Percentiles rank a stretch among this genome's conserved stretches.
Evolutionary conservation across 163 green algal species (phyloP).

Genomic region (Chlorella variabilis): DNA sequence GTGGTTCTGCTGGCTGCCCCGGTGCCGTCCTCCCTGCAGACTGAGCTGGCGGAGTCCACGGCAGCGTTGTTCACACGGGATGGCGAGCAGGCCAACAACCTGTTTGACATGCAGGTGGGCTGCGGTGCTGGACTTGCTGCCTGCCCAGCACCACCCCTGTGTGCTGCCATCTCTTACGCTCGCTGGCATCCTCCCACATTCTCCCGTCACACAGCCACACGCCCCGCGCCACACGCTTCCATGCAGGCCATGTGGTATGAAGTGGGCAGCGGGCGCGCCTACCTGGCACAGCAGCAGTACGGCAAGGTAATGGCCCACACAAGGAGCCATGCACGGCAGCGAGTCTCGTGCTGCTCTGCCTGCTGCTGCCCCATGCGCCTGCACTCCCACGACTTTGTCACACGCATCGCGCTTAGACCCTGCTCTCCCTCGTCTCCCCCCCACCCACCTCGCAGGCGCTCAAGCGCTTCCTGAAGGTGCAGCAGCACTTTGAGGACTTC

Average conservation of each 20-base stretch:
- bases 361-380: too few species aligned
- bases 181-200: too few species aligned
- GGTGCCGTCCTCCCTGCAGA: background rate
- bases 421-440: background rate
- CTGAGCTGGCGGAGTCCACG: constrained; percentile 78
- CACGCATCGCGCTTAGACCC: too few species aligned
- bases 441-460: constrained; percentile 67
- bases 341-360: too few species aligned
- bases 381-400: too few species aligned
- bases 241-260: constrained; percentile 94
- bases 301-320: constrained; percentile 62
- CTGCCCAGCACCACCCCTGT: background rate
- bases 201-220: too few species aligned
- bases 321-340: background rate
- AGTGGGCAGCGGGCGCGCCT: constrained; percentile 69
- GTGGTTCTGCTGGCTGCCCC: background rate
- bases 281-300: constrained; percentile 61
- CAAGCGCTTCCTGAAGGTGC: constrained; percentile 87
- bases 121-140: too few species aligned
- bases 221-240: too few species aligned
- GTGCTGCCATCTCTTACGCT: too few species aligned
- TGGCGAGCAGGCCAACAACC: constrained; percentile 80
- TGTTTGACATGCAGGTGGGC: constrained; percentile 95
- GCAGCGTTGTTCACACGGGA: constrained; percentile 92
- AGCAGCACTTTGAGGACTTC: constrained; percentile 92